Evolutionary conservation across 352 stramenopile genomes (phyloP).

Genomic region (Pythium aphanidermatum): DNA sequence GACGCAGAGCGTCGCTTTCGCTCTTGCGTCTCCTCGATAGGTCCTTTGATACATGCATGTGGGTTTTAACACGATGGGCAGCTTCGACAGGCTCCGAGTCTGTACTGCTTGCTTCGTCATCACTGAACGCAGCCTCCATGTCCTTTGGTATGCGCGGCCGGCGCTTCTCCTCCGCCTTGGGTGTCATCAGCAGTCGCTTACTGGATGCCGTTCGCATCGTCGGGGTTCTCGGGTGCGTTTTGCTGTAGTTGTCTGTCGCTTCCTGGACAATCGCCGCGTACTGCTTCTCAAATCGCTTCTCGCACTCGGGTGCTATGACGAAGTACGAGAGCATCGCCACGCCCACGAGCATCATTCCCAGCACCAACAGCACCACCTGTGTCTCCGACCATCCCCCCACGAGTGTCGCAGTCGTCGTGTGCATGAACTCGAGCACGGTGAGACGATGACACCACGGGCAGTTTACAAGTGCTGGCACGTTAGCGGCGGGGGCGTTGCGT

Average conservation of each 20-base stretch:
- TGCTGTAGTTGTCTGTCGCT: slow-evolving; percentile 15
- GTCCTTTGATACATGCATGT: slow-evolving; percentile 12
- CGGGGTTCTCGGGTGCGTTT: not conserved
- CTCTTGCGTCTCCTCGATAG: slow-evolving; percentile 56
- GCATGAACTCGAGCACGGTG: slow-evolving; percentile 13
- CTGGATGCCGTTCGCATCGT: slow-evolving; percentile 2
- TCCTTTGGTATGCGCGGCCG: slow-evolving; percentile 3
- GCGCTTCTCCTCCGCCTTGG: slow-evolving; percentile 4
- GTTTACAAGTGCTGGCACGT: not conserved
- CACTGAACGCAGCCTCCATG: slow-evolving; percentile 17
- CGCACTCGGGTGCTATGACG: slow-evolving; percentile 67
- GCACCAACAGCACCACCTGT: slow-evolving; percentile 46
- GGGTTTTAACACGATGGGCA: slow-evolving; percentile 2
- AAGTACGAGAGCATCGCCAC: slow-evolving; percentile 76
- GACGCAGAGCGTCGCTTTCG: slow-evolving; percentile 54
- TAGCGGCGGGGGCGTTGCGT: too few relatives aligned
- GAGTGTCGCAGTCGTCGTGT: slow-evolving; percentile 11
- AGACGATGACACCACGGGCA: not conserved
- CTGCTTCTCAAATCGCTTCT: slow-evolving; percentile 63
- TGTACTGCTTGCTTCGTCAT: slow-evolving; percentile 19
- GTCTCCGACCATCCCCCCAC: slow-evolving; percentile 32
- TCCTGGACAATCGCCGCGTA: slow-evolving; percentile 33
- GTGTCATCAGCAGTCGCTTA: slow-evolving; percentile 3
- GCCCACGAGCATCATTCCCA: slow-evolving; percentile 42
- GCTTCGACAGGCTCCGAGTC: slow-evolving; percentile 19